Conservation (phyloP, 225 moss, liverwort and hornwort species). For the Ulota crispa region DNA sequence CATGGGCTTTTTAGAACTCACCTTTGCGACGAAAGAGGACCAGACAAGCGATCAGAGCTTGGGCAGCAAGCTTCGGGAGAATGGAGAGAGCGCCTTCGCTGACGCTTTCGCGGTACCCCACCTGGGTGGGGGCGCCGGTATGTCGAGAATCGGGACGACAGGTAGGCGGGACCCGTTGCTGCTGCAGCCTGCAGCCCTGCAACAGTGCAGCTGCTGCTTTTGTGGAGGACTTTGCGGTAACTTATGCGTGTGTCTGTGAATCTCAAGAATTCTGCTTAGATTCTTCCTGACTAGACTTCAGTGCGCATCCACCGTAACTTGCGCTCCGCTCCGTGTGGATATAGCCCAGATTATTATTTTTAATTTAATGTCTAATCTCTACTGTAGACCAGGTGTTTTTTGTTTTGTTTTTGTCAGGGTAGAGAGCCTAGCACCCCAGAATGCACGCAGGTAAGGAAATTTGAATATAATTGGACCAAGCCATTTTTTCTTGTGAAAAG, state of each 20-base stretch:
- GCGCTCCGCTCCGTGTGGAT: not conserved
- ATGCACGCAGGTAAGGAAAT: no score
- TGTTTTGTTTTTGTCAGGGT: no score
- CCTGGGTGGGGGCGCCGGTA: slow-evolving; percentile 2
- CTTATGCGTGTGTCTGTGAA: slow-evolving; percentile 16
- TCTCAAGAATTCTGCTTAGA: not conserved
- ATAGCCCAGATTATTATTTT: no score
- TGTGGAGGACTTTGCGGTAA: no score
- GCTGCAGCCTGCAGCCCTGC: no score
- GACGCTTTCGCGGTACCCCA: slow-evolving; percentile 8
- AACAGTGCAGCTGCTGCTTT: no score
- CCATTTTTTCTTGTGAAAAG: no score
- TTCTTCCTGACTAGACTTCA: not conserved
- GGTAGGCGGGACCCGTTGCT: no score
- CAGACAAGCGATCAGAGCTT: not conserved
- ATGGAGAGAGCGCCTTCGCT: not conserved
- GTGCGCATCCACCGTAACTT: not conserved
- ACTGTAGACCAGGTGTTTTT: no score
- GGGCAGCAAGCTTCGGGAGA: slow-evolving; percentile 15
- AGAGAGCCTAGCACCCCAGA: no score
- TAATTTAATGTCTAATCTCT: no score
- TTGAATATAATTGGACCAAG: no score
- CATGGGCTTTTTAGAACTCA: slow-evolving; percentile 14
- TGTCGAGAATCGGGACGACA: not conserved
- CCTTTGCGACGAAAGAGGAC: not conserved